Base-by-base conservation (phyloP, 1,139 yeast species). In the Geotrichum citri-aurantii region DNA sequence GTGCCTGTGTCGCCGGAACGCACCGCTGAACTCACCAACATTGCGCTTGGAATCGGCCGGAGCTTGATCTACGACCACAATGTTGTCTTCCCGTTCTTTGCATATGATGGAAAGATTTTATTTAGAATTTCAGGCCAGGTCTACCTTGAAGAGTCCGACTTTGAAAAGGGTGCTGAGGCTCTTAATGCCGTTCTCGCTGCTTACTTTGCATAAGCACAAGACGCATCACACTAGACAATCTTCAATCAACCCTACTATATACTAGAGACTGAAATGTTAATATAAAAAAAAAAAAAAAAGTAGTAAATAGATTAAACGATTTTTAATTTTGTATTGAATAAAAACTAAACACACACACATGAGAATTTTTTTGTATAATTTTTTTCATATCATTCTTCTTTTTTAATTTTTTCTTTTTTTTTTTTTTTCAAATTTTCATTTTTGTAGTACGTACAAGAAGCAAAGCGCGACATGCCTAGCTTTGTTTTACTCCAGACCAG, bases 101-200 rank as follows among this genome's bases (percentile, higher is more conserved):
- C 69, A 26, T 83, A 80, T 65, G 74, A 77, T 49, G 80, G 75
- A 1, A 70, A 71, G 47, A 59, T 79, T 46, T 79, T 76, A 65
- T 75, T 78, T 23, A 77, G 92, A 61, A 79, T 83, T 62, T 80
- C 85, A 49, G 83, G 83, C 49, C 88, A 85, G 65, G 71, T 83
- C 8, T 85, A 83, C 68, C 80, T 82, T 62, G 86, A 82, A 48
- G 65, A 80, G 37, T 72, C 71, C 8, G 91, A 86, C 65, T 85
- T 77, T 67, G 76, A 74, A 47, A 68, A 70, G 58, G 84, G 81
- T 1, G 69, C 77, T 42, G 75, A 75, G 10, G 70, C 65, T 7
- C 58, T 76, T 12, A 63, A 63, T 29, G 65, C 65, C n/a, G 63
- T 63, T 1, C 58, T 70, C 31, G 40, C 49, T 33, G 56, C 42